Base-by-base conservation (phyloP, 116 monocot species). In the Trichopus zeylanicus region DNA sequence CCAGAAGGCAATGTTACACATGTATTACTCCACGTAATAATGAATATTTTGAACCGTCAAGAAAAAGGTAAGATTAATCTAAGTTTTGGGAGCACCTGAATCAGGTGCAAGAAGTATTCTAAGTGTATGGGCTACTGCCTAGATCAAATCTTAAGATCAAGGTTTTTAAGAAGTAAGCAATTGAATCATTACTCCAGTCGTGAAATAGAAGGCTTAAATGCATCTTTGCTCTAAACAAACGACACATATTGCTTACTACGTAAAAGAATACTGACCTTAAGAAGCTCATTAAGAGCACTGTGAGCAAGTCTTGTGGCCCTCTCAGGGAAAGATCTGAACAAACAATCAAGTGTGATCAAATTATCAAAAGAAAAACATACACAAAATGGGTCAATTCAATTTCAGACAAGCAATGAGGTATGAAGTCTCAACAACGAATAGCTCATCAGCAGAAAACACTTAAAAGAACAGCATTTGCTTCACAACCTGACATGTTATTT, bases 291-390 rank as follows among this genome's bases (percentile, higher is more conserved):
- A 53, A 86, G 63, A 61, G 89, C 57, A 57, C 61, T 53, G 51
- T 30, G 51, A 6, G 89, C 89, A 31, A 78, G 63, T 33, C 71
- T 68, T 20, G 81, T 59, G 13, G 81, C 80, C 55, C 83, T 94
- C 59, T 83, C 86, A 46, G 85, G 76, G 32, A 75, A 86, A 74
- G 86, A 86, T 13, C 94, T 94, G 83, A 55, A 71, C 7, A 60
- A 57, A 59, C 42, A 42, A 42, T 42, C 16, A 42, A n/a, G n/a
- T 42, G 42, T 16, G 42, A 16, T 13, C 12, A 16, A 3, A 13
- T n/a, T n/a, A n/a, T n/a, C n/a, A n/a, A n/a, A n/a, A n/a, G n/a
- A n/a, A n/a, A n/a, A 42, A 42, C 42, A 16, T 42, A 16, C 42
- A 1, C 13, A n/a, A n/a, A 42, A 42, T 42, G 3, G 13, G n/a